Base-by-base conservation (phyloP, 176 grass and related monocot genomes). In the Bromus sterilis region DNA sequence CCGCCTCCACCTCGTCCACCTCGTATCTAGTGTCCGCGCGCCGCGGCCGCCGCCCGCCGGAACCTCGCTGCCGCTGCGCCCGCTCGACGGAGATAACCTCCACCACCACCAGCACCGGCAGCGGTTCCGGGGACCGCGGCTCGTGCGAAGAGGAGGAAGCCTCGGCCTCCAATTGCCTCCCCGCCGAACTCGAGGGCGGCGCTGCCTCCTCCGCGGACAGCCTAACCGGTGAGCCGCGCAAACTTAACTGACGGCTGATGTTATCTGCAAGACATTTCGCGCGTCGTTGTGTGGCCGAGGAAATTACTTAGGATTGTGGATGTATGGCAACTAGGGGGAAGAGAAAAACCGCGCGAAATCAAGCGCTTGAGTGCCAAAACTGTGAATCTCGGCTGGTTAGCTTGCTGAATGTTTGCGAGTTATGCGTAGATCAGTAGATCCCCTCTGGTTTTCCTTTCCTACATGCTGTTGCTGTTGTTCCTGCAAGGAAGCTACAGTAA, bases 151-250 rank as follows among this genome's bases (percentile, higher is more conserved):
- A 92, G 13, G 86, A 56, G 57, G 79, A 42, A 0, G 5, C 57
- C 10, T 11, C 28, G 4, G 1, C 42, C 9, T 0, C 26, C 8
- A 3, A 14, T 72, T 4, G 2, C 34, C 34, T 6, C 79, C 7
- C 87, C 51, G 46, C 60, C 4, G 83, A 88, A n/a, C 24, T 82
- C 0, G 85, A 81, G 30, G 66, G 57, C 4, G 32, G 26, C 7
- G 35, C 53, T 7, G 35, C 62, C 7, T 20, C 39, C 12, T 42
- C 71, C 21, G 82, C 89, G 25, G 83, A 51, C 28, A 49, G 21
- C 37, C 29, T 34, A 8, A 25, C 61, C 12, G 85, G 94, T 97
- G 85, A 92, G 85, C 61, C 25, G 25, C 75, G 41, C 44, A 29
- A 18, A 8, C 13, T 75, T 86, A 70, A 29, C 33, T 66, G 18